These are phyloP conservation scores for Digitaria exilis DNA, from an alignment of 202 grass and related monocot species.

Conservation along the genomic window DNA sequence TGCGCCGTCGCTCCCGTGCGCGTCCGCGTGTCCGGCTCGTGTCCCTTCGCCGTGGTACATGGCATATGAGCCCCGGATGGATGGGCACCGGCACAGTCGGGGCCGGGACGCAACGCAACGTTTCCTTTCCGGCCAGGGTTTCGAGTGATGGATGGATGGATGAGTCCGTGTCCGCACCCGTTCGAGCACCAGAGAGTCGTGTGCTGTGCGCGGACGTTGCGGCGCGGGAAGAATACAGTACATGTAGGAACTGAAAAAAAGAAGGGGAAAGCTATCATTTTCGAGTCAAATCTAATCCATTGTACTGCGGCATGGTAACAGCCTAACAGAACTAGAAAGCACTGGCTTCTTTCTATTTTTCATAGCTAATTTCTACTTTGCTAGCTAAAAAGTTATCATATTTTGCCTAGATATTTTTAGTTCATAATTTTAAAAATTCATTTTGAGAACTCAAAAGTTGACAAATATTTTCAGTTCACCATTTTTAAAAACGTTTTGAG, in stretches of 20 bases:
- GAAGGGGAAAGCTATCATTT: neutral
- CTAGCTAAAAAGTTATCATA: no score
- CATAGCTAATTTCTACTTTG: no score
- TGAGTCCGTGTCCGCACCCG: neutral
- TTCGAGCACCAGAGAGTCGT: neutral
- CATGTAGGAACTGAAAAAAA: no score
- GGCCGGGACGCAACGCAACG: neutral
- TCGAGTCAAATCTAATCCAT: neutral
- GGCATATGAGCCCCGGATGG: neutral
- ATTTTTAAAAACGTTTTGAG: no score
- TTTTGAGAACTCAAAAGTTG: no score
- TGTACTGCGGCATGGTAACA: neutral
- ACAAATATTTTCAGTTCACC: neutral
- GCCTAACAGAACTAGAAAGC: no score
- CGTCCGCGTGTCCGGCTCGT: neutral
- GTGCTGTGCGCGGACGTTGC: neutral
- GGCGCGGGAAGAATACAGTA: neutral
- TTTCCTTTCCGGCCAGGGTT: no score
- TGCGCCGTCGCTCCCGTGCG: neutral
- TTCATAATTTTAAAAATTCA: neutral
- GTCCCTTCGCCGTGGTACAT: conserved; percentile 8
- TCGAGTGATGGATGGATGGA: neutral
- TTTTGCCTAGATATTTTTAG: neutral
- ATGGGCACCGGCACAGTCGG: neutral
- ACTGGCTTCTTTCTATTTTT: no score